These are phyloP conservation scores for Fusarium sacchari DNA, from an alignment of 2,329 filamentous ascomycete species.

Conservation along the genomic window DNA sequence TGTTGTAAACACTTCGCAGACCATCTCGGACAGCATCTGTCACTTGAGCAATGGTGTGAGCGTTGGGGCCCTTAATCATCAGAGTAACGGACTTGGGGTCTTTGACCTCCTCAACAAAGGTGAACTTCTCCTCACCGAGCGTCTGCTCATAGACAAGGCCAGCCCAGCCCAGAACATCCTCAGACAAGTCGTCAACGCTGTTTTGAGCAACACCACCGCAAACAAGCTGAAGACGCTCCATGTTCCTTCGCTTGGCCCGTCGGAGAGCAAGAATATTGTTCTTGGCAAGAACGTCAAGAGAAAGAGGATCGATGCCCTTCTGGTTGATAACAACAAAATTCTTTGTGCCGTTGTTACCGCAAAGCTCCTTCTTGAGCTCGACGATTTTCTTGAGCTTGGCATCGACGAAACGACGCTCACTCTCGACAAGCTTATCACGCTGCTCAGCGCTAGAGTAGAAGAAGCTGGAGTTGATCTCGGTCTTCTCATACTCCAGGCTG, in stretches of 20 bases:
- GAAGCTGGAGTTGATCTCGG: slow-evolving; percentile 98
- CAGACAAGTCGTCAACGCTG: slow-evolving; percentile 91
- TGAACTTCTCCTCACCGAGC: slow-evolving; percentile 98
- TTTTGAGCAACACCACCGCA: slow-evolving; percentile 94
- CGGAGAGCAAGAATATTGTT: slow-evolving; percentile 96
- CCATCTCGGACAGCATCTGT: slow-evolving; percentile 96
- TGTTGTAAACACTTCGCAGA: slow-evolving; percentile 96
- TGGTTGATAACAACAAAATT: slow-evolving; percentile 98
- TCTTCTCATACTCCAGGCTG: slow-evolving; percentile 98
- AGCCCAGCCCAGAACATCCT: slow-evolving; percentile 93
- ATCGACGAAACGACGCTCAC: slow-evolving; percentile 94
- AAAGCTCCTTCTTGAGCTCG: slow-evolving; percentile 97
- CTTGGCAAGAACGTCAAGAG: slow-evolving; percentile 95
- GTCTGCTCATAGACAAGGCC: slow-evolving; percentile 97
- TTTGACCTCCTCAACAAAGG: slow-evolving; percentile 98
- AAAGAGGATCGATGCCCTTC: slow-evolving; percentile 97
- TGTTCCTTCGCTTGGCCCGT: slow-evolving; percentile 96
- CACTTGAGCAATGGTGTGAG: slow-evolving; percentile 95
- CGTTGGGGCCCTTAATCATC: slow-evolving; percentile 97
- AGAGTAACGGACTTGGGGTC: slow-evolving; percentile 98
- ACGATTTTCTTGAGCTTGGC: slow-evolving; percentile 98
- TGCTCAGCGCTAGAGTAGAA: slow-evolving; percentile 98
- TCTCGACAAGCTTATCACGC: slow-evolving; percentile 97
- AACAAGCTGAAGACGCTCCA: slow-evolving; percentile 96
- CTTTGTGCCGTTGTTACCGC: slow-evolving; percentile 91